A percentile compares a stretch with the other conserved stretches of the same genome.
Evolutionary conservation across 257 asterid genomes (phyloP).

Genomic region (Leptodermis oblonga): DNA sequence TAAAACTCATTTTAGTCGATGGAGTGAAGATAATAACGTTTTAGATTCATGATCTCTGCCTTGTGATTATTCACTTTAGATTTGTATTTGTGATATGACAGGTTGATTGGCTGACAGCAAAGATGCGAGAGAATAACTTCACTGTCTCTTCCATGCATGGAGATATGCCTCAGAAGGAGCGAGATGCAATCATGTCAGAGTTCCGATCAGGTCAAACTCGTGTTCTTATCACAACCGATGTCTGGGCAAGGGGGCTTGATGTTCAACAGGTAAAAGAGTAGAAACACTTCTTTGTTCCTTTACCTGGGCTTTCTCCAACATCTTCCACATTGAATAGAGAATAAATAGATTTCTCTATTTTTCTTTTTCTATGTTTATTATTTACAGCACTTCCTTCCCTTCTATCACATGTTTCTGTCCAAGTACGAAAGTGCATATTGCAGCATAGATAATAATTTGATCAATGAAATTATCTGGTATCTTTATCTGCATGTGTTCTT

Average conservation of each 20-base stretch:
- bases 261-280: constrained; percentile 77
- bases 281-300: background rate
- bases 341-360: background rate
- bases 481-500: background rate
- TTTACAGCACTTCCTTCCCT: too few relatives aligned
- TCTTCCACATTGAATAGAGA: background rate
- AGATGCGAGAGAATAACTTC: constrained; percentile 85
- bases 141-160: constrained; percentile 98
- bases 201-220: constrained; percentile 81
- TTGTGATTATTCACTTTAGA: background rate
- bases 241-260: constrained; percentile 98
- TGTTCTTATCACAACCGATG: constrained; percentile 96
- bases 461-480: background rate
- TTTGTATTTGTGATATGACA: constrained; percentile 23
- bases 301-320: background rate
- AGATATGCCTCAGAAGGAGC: constrained; percentile 96
- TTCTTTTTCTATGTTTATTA: background rate
- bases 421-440: background rate
- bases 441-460: background rate
- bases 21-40: background rate
- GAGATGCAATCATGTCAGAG: constrained; percentile 89
- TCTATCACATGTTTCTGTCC: background rate
- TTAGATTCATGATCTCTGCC: background rate
- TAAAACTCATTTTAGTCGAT: background rate
- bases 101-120: constrained; percentile 93